Evolutionary conservation across 1,139 yeast genomes (phyloP).

Genomic region (Pichia sp.): DNA sequence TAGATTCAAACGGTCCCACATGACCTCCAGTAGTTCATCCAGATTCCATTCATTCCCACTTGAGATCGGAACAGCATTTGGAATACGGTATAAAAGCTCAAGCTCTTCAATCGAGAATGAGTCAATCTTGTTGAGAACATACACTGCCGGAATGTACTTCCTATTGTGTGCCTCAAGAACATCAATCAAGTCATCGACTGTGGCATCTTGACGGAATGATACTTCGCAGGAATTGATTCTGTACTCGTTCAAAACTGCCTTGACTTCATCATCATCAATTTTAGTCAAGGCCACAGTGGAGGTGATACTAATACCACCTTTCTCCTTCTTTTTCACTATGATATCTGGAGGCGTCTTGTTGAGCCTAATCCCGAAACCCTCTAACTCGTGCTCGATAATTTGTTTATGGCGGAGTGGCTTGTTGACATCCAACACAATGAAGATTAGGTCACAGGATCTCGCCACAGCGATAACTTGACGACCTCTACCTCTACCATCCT

Average conservation of each 20-base stretch:
- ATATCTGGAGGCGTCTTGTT: conserved; percentile 92
- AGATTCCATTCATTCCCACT: conserved; percentile 96
- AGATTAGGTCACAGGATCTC: conserved; percentile 86
- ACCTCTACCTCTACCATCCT: conserved; percentile 99
- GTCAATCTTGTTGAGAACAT: conserved; percentile 92
- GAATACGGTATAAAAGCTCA: conserved; percentile 83
- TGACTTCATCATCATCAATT: conserved; percentile 85
- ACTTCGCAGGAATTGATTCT: conserved; percentile 95
- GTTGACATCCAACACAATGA: conserved; percentile 91
- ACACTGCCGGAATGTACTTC: conserved; percentile 90
- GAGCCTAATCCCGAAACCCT: conserved; percentile 94
- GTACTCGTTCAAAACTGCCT: conserved; percentile 95
- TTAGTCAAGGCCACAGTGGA: conserved; percentile 90
- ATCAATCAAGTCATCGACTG: conserved; percentile 92
- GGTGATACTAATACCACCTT: conserved; percentile 92
- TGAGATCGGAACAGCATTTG: conserved; percentile 94
- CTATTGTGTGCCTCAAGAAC: conserved; percentile 88
- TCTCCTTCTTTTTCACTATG: conserved; percentile 83
- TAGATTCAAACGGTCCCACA: conserved; percentile 89
- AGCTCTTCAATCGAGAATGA: conserved; percentile 90
- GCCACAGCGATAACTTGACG: conserved; percentile 98
- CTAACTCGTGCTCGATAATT: conserved; percentile 89
- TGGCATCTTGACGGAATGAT: conserved; percentile 94
- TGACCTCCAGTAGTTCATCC: conserved; percentile 85
- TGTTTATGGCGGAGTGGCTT: conserved; percentile 92